Evolutionary conservation across 768 basidiomycete species (phyloP).

Genomic region (Hortiboletus flavorubellus): DNA sequence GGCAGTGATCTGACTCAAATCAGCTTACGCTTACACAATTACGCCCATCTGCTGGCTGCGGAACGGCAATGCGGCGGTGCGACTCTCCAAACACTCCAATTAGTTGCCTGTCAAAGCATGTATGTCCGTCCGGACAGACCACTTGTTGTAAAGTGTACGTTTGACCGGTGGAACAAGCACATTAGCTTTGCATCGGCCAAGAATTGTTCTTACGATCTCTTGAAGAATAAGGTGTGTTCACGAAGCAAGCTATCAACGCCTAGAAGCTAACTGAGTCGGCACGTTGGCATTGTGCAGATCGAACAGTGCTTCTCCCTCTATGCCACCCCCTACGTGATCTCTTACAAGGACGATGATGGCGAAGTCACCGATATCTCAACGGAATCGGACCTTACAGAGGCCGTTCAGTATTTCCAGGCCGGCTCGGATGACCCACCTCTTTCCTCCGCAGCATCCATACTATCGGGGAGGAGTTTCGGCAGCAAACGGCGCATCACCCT

Average conservation of each 20-base stretch:
- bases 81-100: constrained; percentile 4
- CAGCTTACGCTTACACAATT: constrained; percentile 1
- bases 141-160: constrained; percentile 79
- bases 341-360: constrained; percentile 87
- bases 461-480: constrained; percentile 62
- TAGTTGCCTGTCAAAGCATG: constrained; percentile 20
- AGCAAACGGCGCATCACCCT: constrained; percentile 75
- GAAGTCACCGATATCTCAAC: constrained; percentile 66
- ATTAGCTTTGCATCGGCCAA: constrained; percentile 78
- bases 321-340: constrained; percentile 64
- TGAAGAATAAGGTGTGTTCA: constrained; percentile 64
- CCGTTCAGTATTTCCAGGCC: constrained; percentile 81
- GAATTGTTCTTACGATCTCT: constrained; percentile 72
- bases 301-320: constrained; percentile 81
- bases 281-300: constrained; percentile 46
- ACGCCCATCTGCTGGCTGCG: constrained; percentile 18
- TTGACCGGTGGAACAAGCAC: constrained; percentile 68
- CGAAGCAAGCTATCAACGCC: neutral
- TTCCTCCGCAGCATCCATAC: constrained; percentile 70
- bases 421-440: constrained; percentile 68
- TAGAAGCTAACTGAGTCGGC: neutral
- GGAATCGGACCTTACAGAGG: constrained; percentile 79
- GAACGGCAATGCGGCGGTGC: constrained; percentile 18
- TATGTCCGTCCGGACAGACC: constrained; percentile 65
- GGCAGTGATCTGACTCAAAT: constrained; percentile 5